phyloP scores from a whole-genome alignment of 148 eudicot species.

The Vaccinium darrowii region DNA sequence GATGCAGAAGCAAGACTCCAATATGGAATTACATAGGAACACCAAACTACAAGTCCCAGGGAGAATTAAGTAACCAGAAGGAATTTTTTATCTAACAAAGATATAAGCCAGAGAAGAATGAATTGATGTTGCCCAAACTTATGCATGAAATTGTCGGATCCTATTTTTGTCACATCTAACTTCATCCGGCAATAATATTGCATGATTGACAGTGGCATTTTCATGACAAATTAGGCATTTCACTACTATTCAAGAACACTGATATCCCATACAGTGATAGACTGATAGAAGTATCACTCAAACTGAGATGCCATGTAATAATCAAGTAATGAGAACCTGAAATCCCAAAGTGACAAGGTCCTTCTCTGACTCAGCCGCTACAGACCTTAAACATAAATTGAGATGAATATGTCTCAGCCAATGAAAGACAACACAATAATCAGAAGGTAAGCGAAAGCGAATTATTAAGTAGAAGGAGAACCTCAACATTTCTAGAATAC shows the following conservation, averaged over 20 bases:
- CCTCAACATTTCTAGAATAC: constrained; percentile 94
- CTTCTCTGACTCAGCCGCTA: constrained; percentile 85
- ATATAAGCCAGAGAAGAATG: neutral
- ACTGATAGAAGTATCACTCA: neutral
- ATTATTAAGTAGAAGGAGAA: constrained; percentile 21
- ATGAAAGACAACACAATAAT: constrained; percentile 15
- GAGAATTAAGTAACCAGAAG: neutral
- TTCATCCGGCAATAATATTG: neutral
- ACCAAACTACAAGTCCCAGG: neutral
- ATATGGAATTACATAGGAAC: neutral
- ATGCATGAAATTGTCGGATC: neutral
- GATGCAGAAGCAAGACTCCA: constrained; percentile 2
- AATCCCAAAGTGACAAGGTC: constrained; percentile 92
- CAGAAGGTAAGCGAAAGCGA: constrained; percentile 13
- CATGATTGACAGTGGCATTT: neutral
- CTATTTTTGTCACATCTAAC: neutral
- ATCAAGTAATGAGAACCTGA: constrained; percentile 51
- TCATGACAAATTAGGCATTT: neutral
- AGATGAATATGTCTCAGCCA: constrained; percentile 11
- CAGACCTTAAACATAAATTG: constrained; percentile 52
- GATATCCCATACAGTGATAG: neutral
- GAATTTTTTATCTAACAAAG: neutral
- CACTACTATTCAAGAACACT: neutral
- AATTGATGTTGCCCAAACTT: neutral
- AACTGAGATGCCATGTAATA: neutral